phyloP scores from a whole-genome alignment of 495 filamentous ascomycete species.

The Diplogelasinospora grovesii region DNA sequence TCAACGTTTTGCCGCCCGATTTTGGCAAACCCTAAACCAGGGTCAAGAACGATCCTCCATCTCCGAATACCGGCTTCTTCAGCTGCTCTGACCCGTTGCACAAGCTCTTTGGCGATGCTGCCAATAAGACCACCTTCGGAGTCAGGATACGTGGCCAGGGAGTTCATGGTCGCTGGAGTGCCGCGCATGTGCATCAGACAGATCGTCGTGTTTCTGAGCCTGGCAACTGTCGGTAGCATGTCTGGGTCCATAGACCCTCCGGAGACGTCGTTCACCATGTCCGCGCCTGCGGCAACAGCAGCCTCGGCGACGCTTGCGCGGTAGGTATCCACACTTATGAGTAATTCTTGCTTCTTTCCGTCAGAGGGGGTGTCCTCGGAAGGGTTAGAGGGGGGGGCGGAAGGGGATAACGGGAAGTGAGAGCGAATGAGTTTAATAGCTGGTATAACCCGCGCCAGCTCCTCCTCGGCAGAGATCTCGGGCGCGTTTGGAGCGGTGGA shows the following conservation, averaged over 20 bases:
- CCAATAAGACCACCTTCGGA: constrained; percentile 54
- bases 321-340: constrained; percentile 89
- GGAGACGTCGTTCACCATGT: constrained; percentile 94
- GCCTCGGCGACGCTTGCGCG: constrained; percentile 75
- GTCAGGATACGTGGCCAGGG: constrained; percentile 59
- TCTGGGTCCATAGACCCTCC: constrained; percentile 69
- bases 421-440: constrained; percentile 66
- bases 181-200: constrained; percentile 97
- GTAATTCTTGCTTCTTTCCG: constrained; percentile 51
- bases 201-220: constrained; percentile 71
- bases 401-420: too few species aligned
- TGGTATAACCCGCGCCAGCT: constrained; percentile 70
- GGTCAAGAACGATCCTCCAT: constrained; percentile 94
- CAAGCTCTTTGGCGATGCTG: constrained; percentile 63
- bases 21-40: constrained; percentile 92
- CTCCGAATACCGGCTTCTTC: constrained; percentile 76
- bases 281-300: constrained; percentile 74
- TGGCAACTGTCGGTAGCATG: constrained; percentile 78
- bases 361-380: too few species aligned
- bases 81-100: constrained; percentile 62
- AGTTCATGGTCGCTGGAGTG: constrained; percentile 74
- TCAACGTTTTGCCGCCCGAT: constrained; percentile 71
- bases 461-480: constrained; percentile 61
- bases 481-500: constrained; percentile 73
- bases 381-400: too few species aligned